A percentile compares a stretch with the other conserved stretches of the same genome.
Evolutionary conservation across 805 yeast genomes (phyloP).

Genomic region (Ogataea pini): DNA sequence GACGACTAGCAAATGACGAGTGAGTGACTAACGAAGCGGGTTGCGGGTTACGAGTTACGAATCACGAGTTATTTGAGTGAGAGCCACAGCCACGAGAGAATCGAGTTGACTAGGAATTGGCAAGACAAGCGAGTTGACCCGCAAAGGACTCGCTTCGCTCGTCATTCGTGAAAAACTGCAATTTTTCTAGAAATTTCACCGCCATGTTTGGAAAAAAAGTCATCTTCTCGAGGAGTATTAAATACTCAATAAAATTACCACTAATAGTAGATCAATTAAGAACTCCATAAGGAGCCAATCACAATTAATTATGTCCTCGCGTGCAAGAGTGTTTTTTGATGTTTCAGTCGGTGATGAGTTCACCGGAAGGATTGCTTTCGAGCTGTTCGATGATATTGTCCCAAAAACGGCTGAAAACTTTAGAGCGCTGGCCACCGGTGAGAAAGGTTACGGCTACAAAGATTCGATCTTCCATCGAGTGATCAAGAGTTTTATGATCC

Average conservation of each 20-base stretch:
- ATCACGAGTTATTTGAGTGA: too few relatives aligned
- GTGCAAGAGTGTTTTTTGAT: conserved; percentile 73
- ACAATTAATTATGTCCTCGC: conserved; percentile 4
- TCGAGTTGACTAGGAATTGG: too few relatives aligned
- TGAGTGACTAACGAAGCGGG: too few relatives aligned
- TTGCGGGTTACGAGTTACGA: too few relatives aligned
- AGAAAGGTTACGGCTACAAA: conserved; percentile 75
- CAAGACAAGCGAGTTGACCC: too few relatives aligned
- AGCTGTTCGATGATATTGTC: conserved; percentile 57
- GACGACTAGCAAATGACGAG: too few relatives aligned
- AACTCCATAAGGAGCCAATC: too few relatives aligned
- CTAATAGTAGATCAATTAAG: too few relatives aligned
- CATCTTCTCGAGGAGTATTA: background rate
- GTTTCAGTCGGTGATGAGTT: conserved; percentile 68
- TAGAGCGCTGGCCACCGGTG: conserved; percentile 87
- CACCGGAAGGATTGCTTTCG: conserved; percentile 78
- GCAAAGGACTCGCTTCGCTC: too few relatives aligned
- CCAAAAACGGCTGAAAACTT: conserved; percentile 92
- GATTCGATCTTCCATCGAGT: conserved; percentile 93
- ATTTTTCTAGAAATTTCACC: conserved; percentile 7
- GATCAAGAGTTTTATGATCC: conserved; percentile 86
- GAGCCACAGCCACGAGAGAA: too few relatives aligned
- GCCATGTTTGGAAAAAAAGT: background rate
- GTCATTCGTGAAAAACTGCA: background rate
- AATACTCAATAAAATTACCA: background rate